Evolutionary conservation across 2,329 filamentous ascomycete genomes (phyloP), one percentile per base, ranked within the genome.

Genomic region (Venturiaceae sp.): DNA sequence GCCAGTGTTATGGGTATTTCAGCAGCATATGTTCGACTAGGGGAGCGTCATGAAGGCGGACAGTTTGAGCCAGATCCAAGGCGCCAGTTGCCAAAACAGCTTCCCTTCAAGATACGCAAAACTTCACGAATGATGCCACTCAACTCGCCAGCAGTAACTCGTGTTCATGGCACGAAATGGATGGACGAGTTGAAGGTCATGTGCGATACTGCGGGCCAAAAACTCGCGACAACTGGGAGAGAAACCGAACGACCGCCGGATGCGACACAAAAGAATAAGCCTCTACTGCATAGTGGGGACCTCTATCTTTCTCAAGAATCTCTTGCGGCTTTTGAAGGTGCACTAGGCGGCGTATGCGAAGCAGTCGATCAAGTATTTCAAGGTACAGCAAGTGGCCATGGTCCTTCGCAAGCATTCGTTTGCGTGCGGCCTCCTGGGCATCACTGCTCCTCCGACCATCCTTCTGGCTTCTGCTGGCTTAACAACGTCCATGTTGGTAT

Each of bases 401-500:
- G 83, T 6, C 85, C 87, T 23, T 84, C 81, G 50, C 84, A 90
- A 58, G 91, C 92, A 0, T 99, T 99, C 70, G 90, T 97, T 54
- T 92, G 88, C 30, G 88, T 97, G 54, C 85, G 94, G 33, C 94
- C 94, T 4, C 94, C 94, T 0, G 94, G 94, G 1, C 94, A 99
- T 69, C 94, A 99, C 69, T 99, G 94, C 73, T 96, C 92, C 2
- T 84, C 90, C 3, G 83, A 87, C 54, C 86, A 87, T 65, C 94
- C 94, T 0, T 96, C 92, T 2, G 94, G 94, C 0, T 99, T 99
- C 69, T 99, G 94, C 75, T 99, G 94, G 92, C 76, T 99, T 55
- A 99, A 99, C 72, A 99, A 99, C 68, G 91, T 99, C 0, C 92
- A 97, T 68, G 90, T 99, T 23, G 94, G 92, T 0, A 96, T 99